phyloP scores from a whole-genome alignment of 805 yeast species.

The Sugiyamaella boreocaroliniensis region DNA sequence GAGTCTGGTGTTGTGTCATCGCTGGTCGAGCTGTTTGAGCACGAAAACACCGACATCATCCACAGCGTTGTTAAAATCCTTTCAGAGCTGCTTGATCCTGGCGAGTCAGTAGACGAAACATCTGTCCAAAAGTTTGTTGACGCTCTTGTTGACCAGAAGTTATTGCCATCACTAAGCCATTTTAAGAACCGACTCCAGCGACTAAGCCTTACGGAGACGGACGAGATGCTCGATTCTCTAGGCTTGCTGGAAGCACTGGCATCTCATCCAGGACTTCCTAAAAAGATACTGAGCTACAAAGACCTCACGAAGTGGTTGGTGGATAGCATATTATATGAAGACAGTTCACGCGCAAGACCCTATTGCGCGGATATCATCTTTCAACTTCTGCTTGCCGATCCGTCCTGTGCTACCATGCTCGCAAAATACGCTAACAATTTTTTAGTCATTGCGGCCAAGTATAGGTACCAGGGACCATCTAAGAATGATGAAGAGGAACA shows the following conservation, averaged over 20 bases:
- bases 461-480: conserved; percentile 5
- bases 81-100: conserved; percentile 12
- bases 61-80: conserved; percentile 7
- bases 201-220: neutral
- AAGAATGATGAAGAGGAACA: conserved; percentile 11
- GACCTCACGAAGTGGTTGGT: neutral
- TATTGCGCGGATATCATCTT: conserved; percentile 1
- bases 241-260: conserved; percentile 1
- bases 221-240: conserved; percentile 1
- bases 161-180: neutral
- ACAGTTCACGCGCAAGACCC: neutral
- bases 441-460: conserved; percentile 4
- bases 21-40: conserved; percentile 14
- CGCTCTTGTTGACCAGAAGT: neutral
- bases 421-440: neutral
- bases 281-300: neutral
- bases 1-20: conserved; percentile 9
- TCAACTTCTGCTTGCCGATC: neutral
- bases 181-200: neutral
- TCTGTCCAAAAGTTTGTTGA: neutral
- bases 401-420: neutral
- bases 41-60: conserved; percentile 19
- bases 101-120: neutral
- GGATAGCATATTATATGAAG: neutral
- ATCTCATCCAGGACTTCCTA: neutral